Evolutionary conservation across 148 eudicot species (phyloP).

Genomic region (Talinum fruticosum): DNA sequence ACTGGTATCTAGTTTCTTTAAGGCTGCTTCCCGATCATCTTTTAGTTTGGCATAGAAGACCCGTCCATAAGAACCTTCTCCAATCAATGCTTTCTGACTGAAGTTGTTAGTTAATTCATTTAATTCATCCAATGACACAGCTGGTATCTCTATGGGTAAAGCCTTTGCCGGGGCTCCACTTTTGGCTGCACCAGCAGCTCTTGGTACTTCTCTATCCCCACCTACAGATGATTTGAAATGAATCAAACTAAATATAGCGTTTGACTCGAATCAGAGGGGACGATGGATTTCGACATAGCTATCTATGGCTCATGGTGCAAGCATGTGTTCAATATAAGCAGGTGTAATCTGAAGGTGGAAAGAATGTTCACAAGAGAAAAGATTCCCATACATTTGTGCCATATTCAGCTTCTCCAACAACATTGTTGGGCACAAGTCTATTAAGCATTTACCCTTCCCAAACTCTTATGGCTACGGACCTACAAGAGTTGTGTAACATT

Average conservation of each 20-base stretch:
- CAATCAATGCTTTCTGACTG: constrained; percentile 55
- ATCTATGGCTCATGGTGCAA: not conserved
- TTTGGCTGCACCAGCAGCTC: constrained; percentile 36
- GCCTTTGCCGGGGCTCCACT: constrained; percentile 50
- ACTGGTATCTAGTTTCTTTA: constrained; percentile 69
- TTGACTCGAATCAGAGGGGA: not conserved
- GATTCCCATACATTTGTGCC: too few relatives aligned
- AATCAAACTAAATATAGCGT: not conserved
- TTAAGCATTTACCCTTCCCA: too few relatives aligned
- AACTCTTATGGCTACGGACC: too few relatives aligned
- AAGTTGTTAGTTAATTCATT: constrained; percentile 54
- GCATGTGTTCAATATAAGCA: not conserved
- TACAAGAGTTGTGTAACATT: too few relatives aligned
- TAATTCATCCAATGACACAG: constrained; percentile 53
- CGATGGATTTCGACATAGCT: not conserved
- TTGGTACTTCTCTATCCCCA: constrained; percentile 68
- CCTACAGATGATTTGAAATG: constrained; percentile 26
- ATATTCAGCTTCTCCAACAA: too few relatives aligned
- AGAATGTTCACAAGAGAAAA: not conserved
- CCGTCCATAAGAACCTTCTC: constrained; percentile 90
- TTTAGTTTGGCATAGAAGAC: constrained; percentile 61
- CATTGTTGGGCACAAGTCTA: too few relatives aligned
- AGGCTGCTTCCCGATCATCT: constrained; percentile 51
- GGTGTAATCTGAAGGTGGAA: not conserved
- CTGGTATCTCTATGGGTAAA: constrained; percentile 64